Evolutionary conservation across 495 filamentous ascomycete genomes (phyloP).

Genomic region (Daldinia decipiens): DNA sequence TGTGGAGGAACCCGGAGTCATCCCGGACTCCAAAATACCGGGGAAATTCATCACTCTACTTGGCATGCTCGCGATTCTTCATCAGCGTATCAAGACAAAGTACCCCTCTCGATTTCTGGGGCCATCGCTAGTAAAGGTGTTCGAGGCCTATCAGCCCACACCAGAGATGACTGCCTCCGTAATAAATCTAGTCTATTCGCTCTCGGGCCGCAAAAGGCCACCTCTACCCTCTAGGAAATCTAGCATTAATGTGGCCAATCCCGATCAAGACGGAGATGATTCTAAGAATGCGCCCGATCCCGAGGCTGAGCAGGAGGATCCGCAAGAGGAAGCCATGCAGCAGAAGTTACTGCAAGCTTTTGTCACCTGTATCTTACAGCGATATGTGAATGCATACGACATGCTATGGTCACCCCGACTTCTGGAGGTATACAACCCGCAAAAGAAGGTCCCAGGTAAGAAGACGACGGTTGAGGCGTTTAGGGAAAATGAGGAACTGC

Average conservation of each 20-base stretch:
- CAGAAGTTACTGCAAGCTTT: constrained; percentile 83
- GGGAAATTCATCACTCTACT: constrained; percentile 79
- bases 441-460: constrained; percentile 65
- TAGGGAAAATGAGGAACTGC: constrained; percentile 67
- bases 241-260: constrained; percentile 65
- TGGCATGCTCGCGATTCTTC: constrained; percentile 84
- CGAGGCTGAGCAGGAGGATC: constrained; percentile 73
- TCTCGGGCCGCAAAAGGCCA: constrained; percentile 78
- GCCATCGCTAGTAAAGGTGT: constrained; percentile 82
- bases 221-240: constrained; percentile 75
- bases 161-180: constrained; percentile 77
- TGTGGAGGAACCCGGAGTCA: constrained; percentile 36
- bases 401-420: constrained; percentile 80
- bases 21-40: constrained; percentile 44
- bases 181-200: constrained; percentile 76
- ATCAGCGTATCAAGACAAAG: constrained; percentile 87
- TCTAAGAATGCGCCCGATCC: constrained; percentile 78
- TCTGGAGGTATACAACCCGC: constrained; percentile 75
- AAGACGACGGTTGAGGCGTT: constrained; percentile 70
- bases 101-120: constrained; percentile 92
- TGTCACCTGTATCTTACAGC: constrained; percentile 83
- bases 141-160: constrained; percentile 70
- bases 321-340: constrained; percentile 70
- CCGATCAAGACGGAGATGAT: constrained; percentile 55
- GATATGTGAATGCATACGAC: constrained; percentile 73